A percentile compares a stretch with the other conserved stretches of the same genome.
Evolutionary conservation across 495 filamentous ascomycete species (phyloP).

Genomic region (Hypoxylon trugodes): DNA sequence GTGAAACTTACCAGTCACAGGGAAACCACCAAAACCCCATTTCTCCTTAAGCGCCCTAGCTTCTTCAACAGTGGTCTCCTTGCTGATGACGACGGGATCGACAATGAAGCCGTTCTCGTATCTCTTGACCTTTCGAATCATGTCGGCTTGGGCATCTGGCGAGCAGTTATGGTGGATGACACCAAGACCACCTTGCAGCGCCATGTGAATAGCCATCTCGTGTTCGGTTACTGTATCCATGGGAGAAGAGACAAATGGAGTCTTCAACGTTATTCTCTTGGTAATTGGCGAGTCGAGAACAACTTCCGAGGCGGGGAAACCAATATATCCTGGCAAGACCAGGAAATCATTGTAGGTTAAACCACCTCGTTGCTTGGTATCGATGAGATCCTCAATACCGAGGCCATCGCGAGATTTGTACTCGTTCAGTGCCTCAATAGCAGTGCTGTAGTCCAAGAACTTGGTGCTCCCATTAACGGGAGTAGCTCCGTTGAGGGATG

Average conservation of each 20-base stretch:
- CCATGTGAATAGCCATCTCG: conserved; percentile 99
- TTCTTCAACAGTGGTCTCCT: conserved; percentile 87
- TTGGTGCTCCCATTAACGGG: conserved; percentile 48
- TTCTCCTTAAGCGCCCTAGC: conserved; percentile 92
- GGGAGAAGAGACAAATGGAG: conserved; percentile 92
- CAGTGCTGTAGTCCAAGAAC: conserved; percentile 64
- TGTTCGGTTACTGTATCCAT: conserved; percentile 99
- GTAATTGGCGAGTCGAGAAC: conserved; percentile 89
- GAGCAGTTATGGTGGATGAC: conserved; percentile 99
- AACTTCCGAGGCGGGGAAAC: conserved; percentile 91
- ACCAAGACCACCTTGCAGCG: conserved; percentile 92
- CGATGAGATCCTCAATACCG: conserved; percentile 79
- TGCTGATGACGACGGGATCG: conserved; percentile 91
- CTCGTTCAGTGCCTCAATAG: conserved; percentile 79
- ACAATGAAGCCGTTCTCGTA: conserved; percentile 99
- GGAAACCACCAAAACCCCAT: conserved; percentile 99
- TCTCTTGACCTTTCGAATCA: conserved; percentile 98
- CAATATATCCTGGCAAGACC: conserved; percentile 66
- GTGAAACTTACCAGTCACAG: conserved; percentile 87
- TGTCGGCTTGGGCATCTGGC: conserved; percentile 92
- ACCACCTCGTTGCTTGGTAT: conserved; percentile 87
- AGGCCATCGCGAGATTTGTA: conserved; percentile 85
- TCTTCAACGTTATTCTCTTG: conserved; percentile 92
- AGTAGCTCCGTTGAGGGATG: conserved; percentile 39
- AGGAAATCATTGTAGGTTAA: conserved; percentile 80